Conservation (phyloP, 2,329 filamentous ascomycete genomes). For the Aureobasidium musti region DNA sequence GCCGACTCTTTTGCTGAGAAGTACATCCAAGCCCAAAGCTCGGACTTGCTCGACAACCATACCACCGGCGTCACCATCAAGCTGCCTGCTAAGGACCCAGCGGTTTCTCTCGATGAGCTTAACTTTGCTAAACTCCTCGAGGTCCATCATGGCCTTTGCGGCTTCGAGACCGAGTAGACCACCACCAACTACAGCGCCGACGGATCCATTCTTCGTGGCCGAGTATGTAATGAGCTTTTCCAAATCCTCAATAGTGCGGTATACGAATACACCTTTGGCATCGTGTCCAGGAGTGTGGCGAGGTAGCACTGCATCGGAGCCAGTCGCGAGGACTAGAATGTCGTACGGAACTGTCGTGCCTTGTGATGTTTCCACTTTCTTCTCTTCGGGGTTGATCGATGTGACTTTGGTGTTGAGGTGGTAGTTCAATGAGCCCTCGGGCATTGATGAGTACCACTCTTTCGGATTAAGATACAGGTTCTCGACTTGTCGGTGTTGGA, state of each 20-base stretch:
- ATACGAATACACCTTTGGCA: constrained; percentile 83
- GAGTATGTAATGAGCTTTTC: constrained; percentile 75
- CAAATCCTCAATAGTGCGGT: constrained; percentile 81
- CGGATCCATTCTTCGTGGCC: constrained; percentile 64
- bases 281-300: constrained; percentile 73
- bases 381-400: constrained; percentile 64
- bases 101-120: constrained; percentile 78
- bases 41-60: constrained; percentile 82
- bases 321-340: constrained; percentile 79
- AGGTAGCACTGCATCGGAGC: constrained; percentile 78
- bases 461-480: constrained; percentile 83
- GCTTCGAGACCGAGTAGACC: constrained; percentile 84
- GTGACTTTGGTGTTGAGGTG: constrained; percentile 74
- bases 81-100: constrained; percentile 80
- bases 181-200: constrained; percentile 78
- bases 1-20: constrained; percentile 74
- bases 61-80: constrained; percentile 76
- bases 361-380: constrained; percentile 69
- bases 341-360: constrained; percentile 73
- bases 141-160: constrained; percentile 87
- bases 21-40: constrained; percentile 74
- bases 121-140: constrained; percentile 71
- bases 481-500: constrained; percentile 80
- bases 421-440: constrained; percentile 69
- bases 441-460: constrained; percentile 73